Conservation (phyloP, 192 early-diverging fungal species). For the Podila epigama region DNA sequence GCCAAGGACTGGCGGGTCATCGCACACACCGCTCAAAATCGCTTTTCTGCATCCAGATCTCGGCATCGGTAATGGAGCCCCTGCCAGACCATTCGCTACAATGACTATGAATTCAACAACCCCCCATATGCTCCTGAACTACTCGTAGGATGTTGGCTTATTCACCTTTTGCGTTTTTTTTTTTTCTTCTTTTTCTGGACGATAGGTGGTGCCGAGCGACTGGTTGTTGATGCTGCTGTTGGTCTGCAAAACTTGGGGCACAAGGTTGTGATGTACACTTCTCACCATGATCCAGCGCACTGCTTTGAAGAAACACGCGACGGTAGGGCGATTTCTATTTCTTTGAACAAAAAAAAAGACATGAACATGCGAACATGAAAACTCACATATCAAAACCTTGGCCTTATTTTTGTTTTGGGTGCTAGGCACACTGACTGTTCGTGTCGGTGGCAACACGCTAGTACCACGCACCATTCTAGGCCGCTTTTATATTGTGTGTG, state of each 20-base stretch:
- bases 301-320: constrained; percentile 93
- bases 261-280: constrained; percentile 83
- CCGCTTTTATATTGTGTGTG: constrained; percentile 81
- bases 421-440: constrained; percentile 78
- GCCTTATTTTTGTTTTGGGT: neutral
- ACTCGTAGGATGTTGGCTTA: neutral
- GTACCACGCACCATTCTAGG: constrained; percentile 78
- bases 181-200: neutral
- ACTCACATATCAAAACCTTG: neutral
- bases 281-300: constrained; percentile 87
- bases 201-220: constrained; percentile 89
- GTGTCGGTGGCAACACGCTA: constrained; percentile 72
- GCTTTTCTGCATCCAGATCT: constrained; percentile 95
- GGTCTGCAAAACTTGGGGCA: constrained; percentile 84
- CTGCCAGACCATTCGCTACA: neutral
- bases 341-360: neutral
- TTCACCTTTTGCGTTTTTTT: constrained; percentile 4
- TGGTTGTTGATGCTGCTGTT: constrained; percentile 91
- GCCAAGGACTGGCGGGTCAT: neutral
- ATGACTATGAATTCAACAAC: neutral
- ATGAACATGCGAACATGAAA: neutral
- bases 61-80: constrained; percentile 75
- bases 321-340: constrained; percentile 49
- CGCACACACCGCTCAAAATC: constrained; percentile 54
- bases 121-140: too few relatives aligned